Evolutionary conservation across 2,329 filamentous ascomycete genomes (phyloP).

Genomic region (Fusarium sacchari): DNA sequence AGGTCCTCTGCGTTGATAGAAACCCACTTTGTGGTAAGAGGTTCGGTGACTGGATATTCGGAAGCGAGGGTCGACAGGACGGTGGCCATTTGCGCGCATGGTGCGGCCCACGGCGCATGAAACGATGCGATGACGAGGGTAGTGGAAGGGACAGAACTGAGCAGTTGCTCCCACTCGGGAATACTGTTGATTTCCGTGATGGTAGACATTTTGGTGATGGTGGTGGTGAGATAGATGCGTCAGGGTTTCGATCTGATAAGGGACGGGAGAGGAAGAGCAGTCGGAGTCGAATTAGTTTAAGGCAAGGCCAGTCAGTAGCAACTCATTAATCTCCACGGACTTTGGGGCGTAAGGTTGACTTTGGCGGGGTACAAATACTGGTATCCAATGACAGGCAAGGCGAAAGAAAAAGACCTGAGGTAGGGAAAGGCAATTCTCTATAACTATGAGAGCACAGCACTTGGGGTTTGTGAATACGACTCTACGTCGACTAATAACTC

Average conservation of each 20-base stretch:
- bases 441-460: not conserved
- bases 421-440: not conserved
- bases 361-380: constrained; percentile 41
- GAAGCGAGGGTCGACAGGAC: constrained; percentile 87
- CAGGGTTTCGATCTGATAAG: constrained; percentile 36
- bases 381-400: not conserved
- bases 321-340: constrained; percentile 12
- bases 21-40: constrained; percentile 80
- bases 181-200: constrained; percentile 81
- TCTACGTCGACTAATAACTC: not conserved
- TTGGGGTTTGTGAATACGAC: not conserved
- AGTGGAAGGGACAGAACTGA: constrained; percentile 72
- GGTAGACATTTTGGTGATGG: constrained; percentile 69
- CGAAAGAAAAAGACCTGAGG: not conserved
- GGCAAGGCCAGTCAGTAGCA: constrained; percentile 15
- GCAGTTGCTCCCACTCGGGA: constrained; percentile 75
- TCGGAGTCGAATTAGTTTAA: constrained; percentile 18
- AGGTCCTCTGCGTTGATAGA: constrained; percentile 95
- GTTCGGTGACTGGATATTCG: constrained; percentile 78
- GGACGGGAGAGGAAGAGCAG: not conserved
- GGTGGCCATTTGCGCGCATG: constrained; percentile 92
- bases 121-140: constrained; percentile 90
- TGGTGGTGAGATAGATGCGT: constrained; percentile 1
- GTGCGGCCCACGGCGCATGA: constrained; percentile 95
- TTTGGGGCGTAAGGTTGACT: constrained; percentile 24